These are phyloP conservation scores for Ustilago sp. DNA, from an alignment of 1,284 basidiomycete genomes.

Conservation along the genomic window DNA sequence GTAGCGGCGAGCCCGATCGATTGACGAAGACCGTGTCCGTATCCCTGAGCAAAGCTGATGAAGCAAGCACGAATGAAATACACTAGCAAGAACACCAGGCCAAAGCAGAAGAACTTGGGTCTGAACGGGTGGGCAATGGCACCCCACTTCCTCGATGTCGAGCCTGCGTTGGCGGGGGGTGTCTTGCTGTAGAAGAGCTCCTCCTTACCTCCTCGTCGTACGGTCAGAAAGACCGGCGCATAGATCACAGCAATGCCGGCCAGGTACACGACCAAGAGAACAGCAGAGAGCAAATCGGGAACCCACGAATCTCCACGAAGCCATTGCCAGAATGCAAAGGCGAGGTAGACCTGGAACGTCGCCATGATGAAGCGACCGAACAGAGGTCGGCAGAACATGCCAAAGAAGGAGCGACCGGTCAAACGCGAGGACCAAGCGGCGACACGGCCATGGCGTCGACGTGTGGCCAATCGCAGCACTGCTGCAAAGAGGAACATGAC, in stretches of 20 bases:
- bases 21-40: slow-evolving; percentile 57
- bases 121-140: slow-evolving; percentile 59
- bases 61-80: slow-evolving; percentile 62
- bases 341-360: slow-evolving; percentile 46
- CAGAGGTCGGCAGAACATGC: slow-evolving; percentile 44
- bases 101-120: slow-evolving; percentile 62
- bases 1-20: slow-evolving; percentile 63
- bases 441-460: slow-evolving; percentile 19
- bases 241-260: slow-evolving; percentile 44
- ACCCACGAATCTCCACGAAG: slow-evolving; percentile 62
- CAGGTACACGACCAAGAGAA: slow-evolving; percentile 51
- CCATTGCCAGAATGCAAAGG: slow-evolving; percentile 68
- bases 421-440: slow-evolving; percentile 32
- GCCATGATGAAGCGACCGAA: slow-evolving; percentile 40
- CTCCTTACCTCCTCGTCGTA: slow-evolving; percentile 26
- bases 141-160: slow-evolving; percentile 48
- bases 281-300: slow-evolving; percentile 60
- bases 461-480: slow-evolving; percentile 30
- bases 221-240: slow-evolving; percentile 52
- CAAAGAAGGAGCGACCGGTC: slow-evolving; percentile 29
- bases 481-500: slow-evolving; percentile 42
- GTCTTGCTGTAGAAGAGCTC: slow-evolving; percentile 55
- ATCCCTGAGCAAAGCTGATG: slow-evolving; percentile 59
- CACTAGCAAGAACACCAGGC: slow-evolving; percentile 54
- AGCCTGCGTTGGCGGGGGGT: slow-evolving; percentile 44